These are phyloP conservation scores for Phytophthora aleatoria DNA, from an alignment of 352 stramenopile species.

Conservation along the genomic window DNA sequence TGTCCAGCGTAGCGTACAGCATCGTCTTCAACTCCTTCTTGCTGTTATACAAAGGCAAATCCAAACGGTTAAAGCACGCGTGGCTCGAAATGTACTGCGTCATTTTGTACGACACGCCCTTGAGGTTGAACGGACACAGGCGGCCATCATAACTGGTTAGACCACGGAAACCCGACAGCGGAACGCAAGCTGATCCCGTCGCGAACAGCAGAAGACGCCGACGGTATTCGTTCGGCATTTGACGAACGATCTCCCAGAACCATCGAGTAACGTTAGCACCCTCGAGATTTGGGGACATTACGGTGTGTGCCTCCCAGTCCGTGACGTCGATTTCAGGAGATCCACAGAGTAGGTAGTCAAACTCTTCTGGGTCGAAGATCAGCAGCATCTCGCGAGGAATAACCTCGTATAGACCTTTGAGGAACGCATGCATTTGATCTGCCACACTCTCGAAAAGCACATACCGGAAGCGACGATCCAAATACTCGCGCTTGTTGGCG, in stretches of 20 bases:
- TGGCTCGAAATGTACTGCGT: slow-evolving; percentile 77
- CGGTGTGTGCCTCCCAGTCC: slow-evolving; percentile 94
- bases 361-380: slow-evolving; percentile 97
- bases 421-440: slow-evolving; percentile 60
- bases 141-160: slow-evolving; percentile 85
- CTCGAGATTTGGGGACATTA: slow-evolving; percentile 52
- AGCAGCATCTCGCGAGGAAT: slow-evolving; percentile 94
- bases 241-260: slow-evolving; percentile 97
- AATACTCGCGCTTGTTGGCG: slow-evolving; percentile 93
- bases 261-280: slow-evolving; percentile 54
- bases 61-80: slow-evolving; percentile 90
- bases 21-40: slow-evolving; percentile 84
- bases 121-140: slow-evolving; percentile 78
- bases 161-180: slow-evolving; percentile 68
- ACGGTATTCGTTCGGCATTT: slow-evolving; percentile 81
- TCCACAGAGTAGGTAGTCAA: slow-evolving; percentile 97
- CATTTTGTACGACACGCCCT: slow-evolving; percentile 45
- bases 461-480: slow-evolving; percentile 85
- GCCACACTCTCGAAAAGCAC: slow-evolving; percentile 63
- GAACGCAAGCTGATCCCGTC: slow-evolving; percentile 81
- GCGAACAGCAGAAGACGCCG: slow-evolving; percentile 79
- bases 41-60: slow-evolving; percentile 93
- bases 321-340: slow-evolving; percentile 95
- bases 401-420: slow-evolving; percentile 97
- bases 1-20: slow-evolving; percentile 65